A percentile compares a stretch with the other conserved stretches of the same genome.
Evolutionary conservation across 768 basidiomycete species (phyloP).

Genomic region (Filobasidium floriforme): DNA sequence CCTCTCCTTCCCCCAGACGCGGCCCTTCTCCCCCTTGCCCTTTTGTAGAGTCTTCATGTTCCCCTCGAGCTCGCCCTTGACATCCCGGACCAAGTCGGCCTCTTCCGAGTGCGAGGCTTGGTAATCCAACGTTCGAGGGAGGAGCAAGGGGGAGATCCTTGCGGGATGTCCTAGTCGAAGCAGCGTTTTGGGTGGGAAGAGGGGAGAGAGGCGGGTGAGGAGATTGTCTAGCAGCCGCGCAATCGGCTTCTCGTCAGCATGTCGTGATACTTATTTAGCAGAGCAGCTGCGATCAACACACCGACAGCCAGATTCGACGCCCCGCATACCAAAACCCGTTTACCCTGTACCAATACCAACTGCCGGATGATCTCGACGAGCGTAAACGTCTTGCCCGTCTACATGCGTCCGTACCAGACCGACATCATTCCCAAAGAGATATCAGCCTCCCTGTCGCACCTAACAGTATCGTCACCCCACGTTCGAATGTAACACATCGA

Average conservation of each 20-base stretch:
- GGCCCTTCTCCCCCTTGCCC: conserved; percentile 50
- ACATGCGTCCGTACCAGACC: conserved; percentile 28
- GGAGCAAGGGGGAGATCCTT: conserved; percentile 62
- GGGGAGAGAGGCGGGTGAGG: conserved; percentile 60
- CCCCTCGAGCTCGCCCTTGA: conserved; percentile 74
- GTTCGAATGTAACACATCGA: too few species aligned
- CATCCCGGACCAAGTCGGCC: conserved; percentile 76
- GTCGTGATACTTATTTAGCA: too few species aligned
- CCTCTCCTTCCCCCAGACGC: conserved; percentile 57
- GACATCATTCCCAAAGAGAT: not conserved
- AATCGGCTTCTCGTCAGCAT: too few species aligned
- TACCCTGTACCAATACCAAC: conserved; percentile 46
- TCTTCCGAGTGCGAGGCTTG: conserved; percentile 47
- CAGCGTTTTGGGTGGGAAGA: conserved; percentile 47
- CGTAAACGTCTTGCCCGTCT: conserved; percentile 93
- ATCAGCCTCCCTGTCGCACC: not conserved
- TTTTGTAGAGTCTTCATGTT: conserved; percentile 61
- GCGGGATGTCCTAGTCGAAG: conserved; percentile 96
- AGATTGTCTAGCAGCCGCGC: conserved; percentile 79
- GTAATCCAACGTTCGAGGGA: conserved; percentile 47
- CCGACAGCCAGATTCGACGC: conserved; percentile 83
- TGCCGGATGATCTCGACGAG: conserved; percentile 89
- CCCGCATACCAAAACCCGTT: conserved; percentile 75
- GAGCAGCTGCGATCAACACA: conserved; percentile 10
- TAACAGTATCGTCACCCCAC: too few species aligned